Conservation (phyloP, 805 yeast genomes). For the Cyberlindnera mississippiensis region DNA sequence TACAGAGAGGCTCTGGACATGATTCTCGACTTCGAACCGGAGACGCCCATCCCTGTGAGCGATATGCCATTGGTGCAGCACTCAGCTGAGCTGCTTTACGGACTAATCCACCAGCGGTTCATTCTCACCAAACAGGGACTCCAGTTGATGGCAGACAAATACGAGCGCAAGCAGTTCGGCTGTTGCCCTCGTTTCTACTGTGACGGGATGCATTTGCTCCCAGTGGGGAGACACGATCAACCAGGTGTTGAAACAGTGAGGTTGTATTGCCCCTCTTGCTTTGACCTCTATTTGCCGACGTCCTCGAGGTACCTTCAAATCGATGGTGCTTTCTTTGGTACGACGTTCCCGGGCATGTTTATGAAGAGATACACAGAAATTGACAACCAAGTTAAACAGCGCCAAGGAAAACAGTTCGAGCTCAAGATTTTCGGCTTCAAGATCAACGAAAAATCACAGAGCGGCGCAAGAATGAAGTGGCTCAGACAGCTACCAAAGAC, state of each 20-base stretch:
- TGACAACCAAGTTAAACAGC: constrained; percentile 66
- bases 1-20: constrained; percentile 90
- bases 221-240: constrained; percentile 86
- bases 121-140: constrained; percentile 87
- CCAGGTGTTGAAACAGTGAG: constrained; percentile 92
- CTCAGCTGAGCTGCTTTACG: constrained; percentile 89
- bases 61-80: constrained; percentile 77
- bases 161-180: constrained; percentile 85
- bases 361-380: constrained; percentile 90
- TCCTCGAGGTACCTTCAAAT: constrained; percentile 82
- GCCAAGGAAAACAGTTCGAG: constrained; percentile 45
- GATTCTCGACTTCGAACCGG: constrained; percentile 73
- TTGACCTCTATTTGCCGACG: constrained; percentile 84
- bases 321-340: constrained; percentile 97
- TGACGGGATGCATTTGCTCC: constrained; percentile 84
- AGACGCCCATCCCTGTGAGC: constrained; percentile 51
- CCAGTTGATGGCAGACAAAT: constrained; percentile 90
- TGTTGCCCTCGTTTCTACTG: constrained; percentile 87
- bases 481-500: constrained; percentile 71
- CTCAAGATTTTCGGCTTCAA: constrained; percentile 86
- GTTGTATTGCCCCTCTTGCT: constrained; percentile 91
- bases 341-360: constrained; percentile 90
- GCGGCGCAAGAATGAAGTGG: constrained; percentile 98
- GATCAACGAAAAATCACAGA: constrained; percentile 63
- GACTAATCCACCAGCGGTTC: constrained; percentile 89